Evolutionary conservation across 345 rosid species (phyloP).

Genomic region (Erodium maritimum): DNA sequence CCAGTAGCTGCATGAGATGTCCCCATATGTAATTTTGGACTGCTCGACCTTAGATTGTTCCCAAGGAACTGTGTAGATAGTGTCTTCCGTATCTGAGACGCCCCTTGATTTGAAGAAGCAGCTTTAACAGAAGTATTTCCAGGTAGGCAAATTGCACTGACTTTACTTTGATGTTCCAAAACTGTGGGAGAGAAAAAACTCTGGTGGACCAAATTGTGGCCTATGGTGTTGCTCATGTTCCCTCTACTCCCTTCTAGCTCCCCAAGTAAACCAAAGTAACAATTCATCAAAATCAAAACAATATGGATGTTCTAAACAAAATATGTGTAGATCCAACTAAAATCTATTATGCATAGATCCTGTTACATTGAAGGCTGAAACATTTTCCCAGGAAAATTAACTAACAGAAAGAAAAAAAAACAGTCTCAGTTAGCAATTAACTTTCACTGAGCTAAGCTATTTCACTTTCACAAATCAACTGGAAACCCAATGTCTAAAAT

Average conservation of each 20-base stretch:
- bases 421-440: not conserved
- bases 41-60: slow-evolving; percentile 23
- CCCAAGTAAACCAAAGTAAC: slow-evolving; percentile 26
- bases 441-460: no score
- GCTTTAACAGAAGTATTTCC: slow-evolving; percentile 33
- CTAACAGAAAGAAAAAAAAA: no score
- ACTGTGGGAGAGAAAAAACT: slow-evolving; percentile 45
- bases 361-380: not conserved
- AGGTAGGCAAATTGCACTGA: slow-evolving; percentile 30
- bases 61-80: slow-evolving; percentile 36
- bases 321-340: not conserved
- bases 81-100: slow-evolving; percentile 21
- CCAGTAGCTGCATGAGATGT: slow-evolving; percentile 21
- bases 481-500: not conserved
- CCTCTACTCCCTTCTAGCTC: slow-evolving; percentile 23
- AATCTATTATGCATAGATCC: not conserved
- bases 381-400: not conserved
- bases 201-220: slow-evolving; percentile 42
- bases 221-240: slow-evolving; percentile 59
- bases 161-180: slow-evolving; percentile 52
- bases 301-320: not conserved
- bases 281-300: not conserved
- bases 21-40: slow-evolving; percentile 22
- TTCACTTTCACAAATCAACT: no score
- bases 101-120: slow-evolving; percentile 22